phyloP scores from a whole-genome alignment of 148 eudicot species.

The Persicaria maculosa region DNA sequence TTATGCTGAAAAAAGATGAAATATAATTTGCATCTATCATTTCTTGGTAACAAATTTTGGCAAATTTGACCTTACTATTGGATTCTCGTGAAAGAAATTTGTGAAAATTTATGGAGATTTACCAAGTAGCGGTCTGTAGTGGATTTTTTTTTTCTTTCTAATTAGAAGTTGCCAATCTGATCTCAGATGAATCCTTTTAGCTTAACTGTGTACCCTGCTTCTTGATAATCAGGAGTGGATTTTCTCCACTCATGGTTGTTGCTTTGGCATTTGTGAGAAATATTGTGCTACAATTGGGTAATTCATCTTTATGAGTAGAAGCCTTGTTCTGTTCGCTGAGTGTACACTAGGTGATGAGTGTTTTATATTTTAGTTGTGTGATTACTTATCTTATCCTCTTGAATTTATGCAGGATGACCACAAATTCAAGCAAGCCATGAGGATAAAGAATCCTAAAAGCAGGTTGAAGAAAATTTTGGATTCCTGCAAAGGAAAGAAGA shows the following conservation, averaged over 20 bases:
- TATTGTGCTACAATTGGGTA: neutral
- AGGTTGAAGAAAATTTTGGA: conserved; percentile 80
- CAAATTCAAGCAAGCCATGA: conserved; percentile 82
- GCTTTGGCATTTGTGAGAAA: neutral
- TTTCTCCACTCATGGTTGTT: neutral
- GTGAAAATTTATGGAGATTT: neutral
- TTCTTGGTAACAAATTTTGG: neutral
- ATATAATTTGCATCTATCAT: neutral
- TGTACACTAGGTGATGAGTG: neutral
- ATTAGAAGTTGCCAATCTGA: neutral
- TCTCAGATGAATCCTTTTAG: neutral
- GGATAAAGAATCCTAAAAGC: conserved; percentile 80
- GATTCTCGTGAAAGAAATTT: neutral
- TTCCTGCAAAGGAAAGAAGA: conserved; percentile 83
- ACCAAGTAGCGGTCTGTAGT: neutral
- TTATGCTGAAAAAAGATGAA: neutral
- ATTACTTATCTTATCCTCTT: neutral
- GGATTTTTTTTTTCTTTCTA: neutral
- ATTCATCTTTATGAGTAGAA: neutral
- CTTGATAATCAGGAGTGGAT: neutral
- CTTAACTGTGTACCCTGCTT: neutral
- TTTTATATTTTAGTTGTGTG: neutral
- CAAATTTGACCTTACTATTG: conserved; percentile 3
- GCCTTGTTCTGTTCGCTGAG: neutral
- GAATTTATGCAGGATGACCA: conserved; percentile 56